These are phyloP conservation scores for Leishmania guyanensis DNA, from an alignment of 208 protist genomes.

Conservation along the genomic window DNA sequence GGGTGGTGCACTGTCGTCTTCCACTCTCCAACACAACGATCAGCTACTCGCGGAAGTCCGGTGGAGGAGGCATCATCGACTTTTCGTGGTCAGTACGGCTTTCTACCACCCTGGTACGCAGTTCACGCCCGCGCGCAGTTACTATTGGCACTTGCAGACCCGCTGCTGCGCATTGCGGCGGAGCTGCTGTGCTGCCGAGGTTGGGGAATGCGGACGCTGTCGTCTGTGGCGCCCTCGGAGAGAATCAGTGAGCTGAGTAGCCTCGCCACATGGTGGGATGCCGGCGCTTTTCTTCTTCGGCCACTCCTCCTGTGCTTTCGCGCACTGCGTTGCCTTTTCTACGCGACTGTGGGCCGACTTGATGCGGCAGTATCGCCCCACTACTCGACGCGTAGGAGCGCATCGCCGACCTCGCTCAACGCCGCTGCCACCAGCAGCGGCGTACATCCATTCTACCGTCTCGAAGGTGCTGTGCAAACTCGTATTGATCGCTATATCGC, in stretches of 20 bases:
- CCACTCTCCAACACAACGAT: not conserved
- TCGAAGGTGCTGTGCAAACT: not conserved
- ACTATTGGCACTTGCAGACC: constrained; percentile 35
- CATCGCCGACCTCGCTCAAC: not conserved
- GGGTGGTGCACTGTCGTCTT: constrained; percentile 18
- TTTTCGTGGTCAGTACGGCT: constrained; percentile 16
- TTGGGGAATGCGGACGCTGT: constrained; percentile 3
- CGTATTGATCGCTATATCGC: constrained; percentile 7
- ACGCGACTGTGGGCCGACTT: not conserved
- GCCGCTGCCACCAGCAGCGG: not conserved
- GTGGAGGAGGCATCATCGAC: not conserved
- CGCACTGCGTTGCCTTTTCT: not conserved
- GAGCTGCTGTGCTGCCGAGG: constrained; percentile 30
- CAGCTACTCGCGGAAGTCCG: not conserved
- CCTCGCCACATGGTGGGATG: not conserved
- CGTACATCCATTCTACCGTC: not conserved
- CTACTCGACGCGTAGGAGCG: not conserved
- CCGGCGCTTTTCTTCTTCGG: not conserved
- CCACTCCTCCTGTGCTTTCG: constrained; percentile 3
- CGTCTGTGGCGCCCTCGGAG: not conserved
- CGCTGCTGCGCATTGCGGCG: constrained; percentile 19
- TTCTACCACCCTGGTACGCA: constrained; percentile 36
- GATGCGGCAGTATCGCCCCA: not conserved
- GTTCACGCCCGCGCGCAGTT: constrained; percentile 43
- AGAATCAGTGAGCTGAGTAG: too few species aligned